Base-by-base conservation (phyloP, 2,329 filamentous ascomycete species). In the Orbilia brochopaga region DNA sequence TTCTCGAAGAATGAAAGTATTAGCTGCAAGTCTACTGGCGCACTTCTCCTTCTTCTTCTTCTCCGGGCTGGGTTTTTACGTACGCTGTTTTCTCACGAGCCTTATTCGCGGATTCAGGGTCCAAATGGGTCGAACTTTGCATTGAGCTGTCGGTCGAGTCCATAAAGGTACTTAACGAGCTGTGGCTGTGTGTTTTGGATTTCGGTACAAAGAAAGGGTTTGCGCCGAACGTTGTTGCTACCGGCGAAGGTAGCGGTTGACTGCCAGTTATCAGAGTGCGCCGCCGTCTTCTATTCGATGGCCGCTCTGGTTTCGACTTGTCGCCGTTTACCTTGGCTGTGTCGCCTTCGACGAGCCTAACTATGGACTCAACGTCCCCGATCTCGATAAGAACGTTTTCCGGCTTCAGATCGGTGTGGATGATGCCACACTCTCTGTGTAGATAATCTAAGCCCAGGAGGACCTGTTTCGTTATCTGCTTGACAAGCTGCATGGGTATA, bases 331-430 rank as follows among this genome's bases (percentile, higher is more conserved):
- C 85, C 76, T 86, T 86, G 76, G 67, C 60, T 10, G 67, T 73
- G 17, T 73, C 67, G 52, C 67, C 67, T 46, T 70, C 62, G 19
- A 73, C 67, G 19, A 73, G 67, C n/a, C 67, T 54, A 15, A 99
- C 94, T 74, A 97, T 97, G 80, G 97, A 91, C 82, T 99, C 94
- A 55, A 99, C 94, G 77, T 99, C 94, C 75, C 94, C 94, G 78
- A 99, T 97, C 81, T 99, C 94, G 79, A 99, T 97, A 75, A 99
- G 84, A 32, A 99, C 94, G 78, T 99, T 99, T 79, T 99, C 94
- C 53, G 94, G 94, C 81, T 99, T 97, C 76, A 97, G 82, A 79
- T 97, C 93, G 72, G 94, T 97, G 81, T 99, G 94, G 78, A 99
- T 97, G 81, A 99, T 97, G 78, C 94, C 94, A 81, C 94, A 99